Evolutionary conservation across 345 rosid genomes (phyloP).

Genomic region (Corchorus capsularis): DNA sequence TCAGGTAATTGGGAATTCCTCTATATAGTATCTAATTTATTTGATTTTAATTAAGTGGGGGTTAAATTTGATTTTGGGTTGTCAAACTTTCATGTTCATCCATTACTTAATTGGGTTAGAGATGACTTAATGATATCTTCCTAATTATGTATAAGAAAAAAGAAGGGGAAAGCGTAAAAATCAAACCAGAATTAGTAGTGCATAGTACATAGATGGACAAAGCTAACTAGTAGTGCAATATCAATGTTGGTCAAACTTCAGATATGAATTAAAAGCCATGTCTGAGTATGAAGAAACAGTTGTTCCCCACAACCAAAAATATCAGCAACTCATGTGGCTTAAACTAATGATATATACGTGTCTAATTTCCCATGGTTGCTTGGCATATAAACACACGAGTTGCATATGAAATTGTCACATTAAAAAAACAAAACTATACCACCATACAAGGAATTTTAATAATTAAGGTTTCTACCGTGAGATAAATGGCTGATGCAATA

Average conservation of each 20-base stretch:
- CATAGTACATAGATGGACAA: no score
- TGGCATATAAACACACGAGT: not conserved
- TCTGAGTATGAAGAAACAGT: not conserved
- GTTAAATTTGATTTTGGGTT: no score
- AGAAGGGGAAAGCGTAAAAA: not conserved
- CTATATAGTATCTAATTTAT: no score
- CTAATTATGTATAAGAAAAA: not conserved
- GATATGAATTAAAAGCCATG: not conserved
- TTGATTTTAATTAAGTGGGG: no score
- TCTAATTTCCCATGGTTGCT: slow-evolving; percentile 13
- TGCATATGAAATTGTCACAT: not conserved
- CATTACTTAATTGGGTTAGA: not conserved
- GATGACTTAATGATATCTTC: not conserved
- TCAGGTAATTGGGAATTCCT: not conserved
- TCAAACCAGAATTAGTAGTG: no score
- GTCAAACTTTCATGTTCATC: no score
- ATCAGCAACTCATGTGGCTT: slow-evolving; percentile 11
- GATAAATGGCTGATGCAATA: slow-evolving; percentile 44
- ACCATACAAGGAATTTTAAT: not conserved
- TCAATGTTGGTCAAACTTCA: not conserved
- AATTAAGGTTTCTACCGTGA: slow-evolving; percentile 35
- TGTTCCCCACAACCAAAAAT: slow-evolving; percentile 14
- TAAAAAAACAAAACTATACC: not conserved
- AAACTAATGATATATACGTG: slow-evolving; percentile 15
- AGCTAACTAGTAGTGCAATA: not conserved